Evolutionary conservation across 192 early-diverging fungal species (phyloP).

Genomic region (Gonapodya prolifera): DNA sequence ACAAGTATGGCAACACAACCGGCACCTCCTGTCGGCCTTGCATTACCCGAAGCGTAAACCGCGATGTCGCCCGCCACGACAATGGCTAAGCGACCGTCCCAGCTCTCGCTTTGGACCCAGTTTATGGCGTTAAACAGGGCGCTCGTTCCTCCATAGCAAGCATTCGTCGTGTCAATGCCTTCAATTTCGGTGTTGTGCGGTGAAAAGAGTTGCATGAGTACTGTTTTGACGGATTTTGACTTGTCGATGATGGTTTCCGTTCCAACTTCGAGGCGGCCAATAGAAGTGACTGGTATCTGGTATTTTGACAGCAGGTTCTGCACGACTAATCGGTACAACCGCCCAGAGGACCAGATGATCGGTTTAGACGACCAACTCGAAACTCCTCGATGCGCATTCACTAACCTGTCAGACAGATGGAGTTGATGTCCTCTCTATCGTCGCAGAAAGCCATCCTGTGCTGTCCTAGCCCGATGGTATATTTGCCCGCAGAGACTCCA

Average conservation of each 20-base stretch:
- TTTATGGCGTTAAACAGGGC: conserved; percentile 95
- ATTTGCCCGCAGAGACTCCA: conserved; percentile 88
- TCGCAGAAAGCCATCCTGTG: conserved; percentile 88
- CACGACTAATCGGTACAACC: conserved; percentile 43
- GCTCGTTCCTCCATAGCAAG: conserved; percentile 96
- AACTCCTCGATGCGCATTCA: neutral
- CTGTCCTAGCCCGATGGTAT: conserved; percentile 96
- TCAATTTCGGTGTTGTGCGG: conserved; percentile 87
- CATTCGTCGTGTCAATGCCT: conserved; percentile 96
- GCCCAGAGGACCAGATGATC: conserved; percentile 5
- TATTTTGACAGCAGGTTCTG: conserved; percentile 88
- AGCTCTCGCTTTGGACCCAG: conserved; percentile 88
- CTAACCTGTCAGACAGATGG: conserved; percentile 72
- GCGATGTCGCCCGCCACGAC: conserved; percentile 94
- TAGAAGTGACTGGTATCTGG: conserved; percentile 64
- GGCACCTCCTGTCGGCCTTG: conserved; percentile 88
- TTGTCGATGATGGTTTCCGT: conserved; percentile 99
- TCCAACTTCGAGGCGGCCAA: conserved; percentile 93
- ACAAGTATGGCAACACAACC: conserved; percentile 85
- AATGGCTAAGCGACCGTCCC: conserved; percentile 81
- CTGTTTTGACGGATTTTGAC: conserved; percentile 93
- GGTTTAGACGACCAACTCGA: neutral
- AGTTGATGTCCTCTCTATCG: conserved; percentile 91
- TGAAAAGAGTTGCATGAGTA: conserved; percentile 88
- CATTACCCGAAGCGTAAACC: conserved; percentile 80